phyloP scores from a whole-genome alignment of 768 basidiomycete genomes.

The Boletus rufocinnamomeus region DNA sequence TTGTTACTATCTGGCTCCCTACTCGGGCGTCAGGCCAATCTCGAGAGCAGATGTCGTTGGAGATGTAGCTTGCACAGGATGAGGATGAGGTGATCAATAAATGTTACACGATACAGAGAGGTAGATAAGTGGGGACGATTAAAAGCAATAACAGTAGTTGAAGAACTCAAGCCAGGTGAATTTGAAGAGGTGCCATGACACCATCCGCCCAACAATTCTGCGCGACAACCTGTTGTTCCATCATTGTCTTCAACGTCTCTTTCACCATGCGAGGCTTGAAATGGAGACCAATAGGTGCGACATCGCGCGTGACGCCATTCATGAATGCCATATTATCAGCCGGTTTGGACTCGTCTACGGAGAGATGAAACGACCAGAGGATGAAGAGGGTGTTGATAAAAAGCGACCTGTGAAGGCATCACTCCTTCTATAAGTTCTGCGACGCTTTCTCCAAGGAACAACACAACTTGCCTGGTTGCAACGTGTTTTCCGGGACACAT shows the following conservation, averaged over 20 bases:
- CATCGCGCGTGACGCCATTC: not conserved
- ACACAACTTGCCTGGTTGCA: conserved; percentile 37
- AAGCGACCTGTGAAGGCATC: conserved; percentile 54
- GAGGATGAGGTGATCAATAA: too few species aligned
- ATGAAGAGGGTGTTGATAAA: conserved; percentile 61
- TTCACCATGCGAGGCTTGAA: conserved; percentile 47
- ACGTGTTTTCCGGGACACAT: conserved; percentile 65
- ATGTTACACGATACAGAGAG: not conserved
- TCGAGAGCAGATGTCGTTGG: not conserved
- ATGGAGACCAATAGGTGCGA: conserved; percentile 51
- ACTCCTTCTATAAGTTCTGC: not conserved
- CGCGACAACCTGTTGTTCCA: not conserved
- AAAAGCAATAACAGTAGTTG: too few species aligned
- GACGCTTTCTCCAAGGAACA: not conserved
- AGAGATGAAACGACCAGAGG: conserved; percentile 60
- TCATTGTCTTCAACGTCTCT: conserved; percentile 12
- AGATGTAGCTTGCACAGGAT: not conserved
- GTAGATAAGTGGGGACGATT: not conserved
- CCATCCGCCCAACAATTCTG: not conserved
- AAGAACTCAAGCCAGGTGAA: not conserved
- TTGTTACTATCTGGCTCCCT: not conserved
- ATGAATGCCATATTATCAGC: conserved; percentile 61
- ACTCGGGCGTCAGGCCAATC: not conserved
- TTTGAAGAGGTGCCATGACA: not conserved
- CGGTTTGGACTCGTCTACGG: conserved; percentile 45